Base-by-base conservation (phyloP, 2,329 filamentous ascomycete genomes). In the Stemphylium vesicarium region DNA sequence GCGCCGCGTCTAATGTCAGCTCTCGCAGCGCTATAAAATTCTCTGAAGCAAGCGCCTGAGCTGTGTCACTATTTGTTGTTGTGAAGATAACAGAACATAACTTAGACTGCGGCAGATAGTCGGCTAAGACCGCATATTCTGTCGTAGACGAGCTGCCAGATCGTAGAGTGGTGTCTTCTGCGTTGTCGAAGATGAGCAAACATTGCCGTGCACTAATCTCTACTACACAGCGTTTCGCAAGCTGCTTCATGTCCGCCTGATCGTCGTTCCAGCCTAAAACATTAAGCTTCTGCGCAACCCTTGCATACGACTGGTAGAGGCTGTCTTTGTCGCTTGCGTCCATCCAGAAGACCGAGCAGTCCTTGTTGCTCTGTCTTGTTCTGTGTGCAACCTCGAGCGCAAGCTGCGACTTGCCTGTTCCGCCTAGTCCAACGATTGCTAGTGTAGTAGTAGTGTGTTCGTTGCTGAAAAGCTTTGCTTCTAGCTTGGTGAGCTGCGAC, bases 311-410 rank as follows among this genome's bases (percentile, higher is more conserved):
- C 47, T 77, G 70, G 29, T 79, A 68, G 50, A 81, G 74, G 46
- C 64, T 75, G 12, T 70, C 73, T n/a, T 60, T 53, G 52, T 75
- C 78, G 24, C 71, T 65, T 5, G 74, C 78, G 4, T 77, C 72
- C 3, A 81, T 69, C 79, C 77, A 82, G 51, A 82, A 75, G 46
- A 83, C 62, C 0, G 74, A 78, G 46, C 68, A 78, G 5, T 73
- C 69, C 1, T 71, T 70, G 32, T 67, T 46, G 33, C 71, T 67
- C 8, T 75, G 50, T 48, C 70, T 77, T 2, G 67, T 68, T 64
- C 71, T 75, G 63, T 80, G 72, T 4, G 75, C 77, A 31, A 80
- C 51, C 53, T 78, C 70, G 2, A 81, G 61, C 33, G 59, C 63
- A 2, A 65, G 57, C 56, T 67, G 63, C 39, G 57, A 59, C 40